These are phyloP conservation scores for Rhodotorula diobovata DNA, from an alignment of 768 basidiomycete genomes.

Conservation along the genomic window DNA sequence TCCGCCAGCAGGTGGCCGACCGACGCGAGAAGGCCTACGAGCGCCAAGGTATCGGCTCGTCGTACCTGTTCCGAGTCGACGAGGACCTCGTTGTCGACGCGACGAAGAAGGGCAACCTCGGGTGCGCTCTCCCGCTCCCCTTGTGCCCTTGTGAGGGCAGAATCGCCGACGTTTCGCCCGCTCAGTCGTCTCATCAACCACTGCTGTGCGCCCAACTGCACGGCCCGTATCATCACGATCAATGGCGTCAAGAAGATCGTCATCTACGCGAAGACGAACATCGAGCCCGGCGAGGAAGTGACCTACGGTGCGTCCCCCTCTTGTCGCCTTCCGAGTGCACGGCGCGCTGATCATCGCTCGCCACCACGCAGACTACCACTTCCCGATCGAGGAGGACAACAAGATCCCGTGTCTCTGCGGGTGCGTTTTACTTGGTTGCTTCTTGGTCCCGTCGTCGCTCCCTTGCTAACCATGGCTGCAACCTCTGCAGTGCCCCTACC, in stretches of 20 bases:
- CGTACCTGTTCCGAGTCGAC: conserved; percentile 95
- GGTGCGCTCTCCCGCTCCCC: conserved; percentile 59
- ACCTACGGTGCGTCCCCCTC: conserved; percentile 70
- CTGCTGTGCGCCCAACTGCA: conserved; percentile 79
- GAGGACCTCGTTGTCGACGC: conserved; percentile 98
- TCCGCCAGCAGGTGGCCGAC: conserved; percentile 74
- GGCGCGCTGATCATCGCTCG: background rate
- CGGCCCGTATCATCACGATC: conserved; percentile 55
- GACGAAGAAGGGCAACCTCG: conserved; percentile 97
- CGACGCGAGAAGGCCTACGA: conserved; percentile 96
- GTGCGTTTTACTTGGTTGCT: conserved; percentile 57
- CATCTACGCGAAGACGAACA: conserved; percentile 94
- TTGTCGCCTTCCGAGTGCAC: background rate
- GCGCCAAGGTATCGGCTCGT: conserved; percentile 93
- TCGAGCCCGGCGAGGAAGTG: conserved; percentile 95
- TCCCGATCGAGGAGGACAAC: conserved; percentile 90
- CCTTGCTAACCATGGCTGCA: background rate
- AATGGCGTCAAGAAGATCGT: conserved; percentile 66
- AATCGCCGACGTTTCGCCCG: conserved; percentile 14
- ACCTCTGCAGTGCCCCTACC: conserved; percentile 1
- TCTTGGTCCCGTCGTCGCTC: background rate
- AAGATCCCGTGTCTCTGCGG: conserved; percentile 58
- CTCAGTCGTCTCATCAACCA: conserved; percentile 92
- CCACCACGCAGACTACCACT: conserved; percentile 81
- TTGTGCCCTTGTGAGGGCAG: conserved; percentile 2